Percentiles rank a stretch among this genome's conserved stretches.
phyloP scores from a whole-genome alignment of 768 basidiomycete species.

The Mrakia gelida region DNA sequence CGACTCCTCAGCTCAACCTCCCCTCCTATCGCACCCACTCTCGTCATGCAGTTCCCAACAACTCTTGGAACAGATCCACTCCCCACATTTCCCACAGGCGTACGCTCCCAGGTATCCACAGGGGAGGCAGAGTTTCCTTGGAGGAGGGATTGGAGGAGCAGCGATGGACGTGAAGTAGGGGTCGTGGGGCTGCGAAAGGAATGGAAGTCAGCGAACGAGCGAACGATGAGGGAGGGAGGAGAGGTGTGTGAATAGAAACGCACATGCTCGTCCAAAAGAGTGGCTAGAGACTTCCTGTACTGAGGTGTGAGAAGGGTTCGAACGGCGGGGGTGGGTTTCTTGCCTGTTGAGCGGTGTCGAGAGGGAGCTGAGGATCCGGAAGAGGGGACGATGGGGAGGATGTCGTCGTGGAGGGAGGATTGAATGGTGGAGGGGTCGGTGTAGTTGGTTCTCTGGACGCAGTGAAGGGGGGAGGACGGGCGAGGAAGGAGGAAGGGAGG shows the following conservation, averaged over 20 bases:
- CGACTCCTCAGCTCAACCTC: constrained; percentile 2
- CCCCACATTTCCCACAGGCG: background rate
- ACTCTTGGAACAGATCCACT: constrained; percentile 4
- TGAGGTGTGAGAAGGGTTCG: constrained; percentile 14
- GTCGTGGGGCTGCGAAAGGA: background rate
- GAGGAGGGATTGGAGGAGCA: background rate
- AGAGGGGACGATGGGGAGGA: background rate
- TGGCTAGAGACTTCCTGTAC: constrained; percentile 1
- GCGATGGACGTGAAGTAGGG: constrained; percentile 5
- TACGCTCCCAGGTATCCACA: constrained; percentile 14
- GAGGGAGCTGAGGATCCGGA: background rate
- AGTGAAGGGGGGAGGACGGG: background rate
- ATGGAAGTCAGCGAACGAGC: background rate
- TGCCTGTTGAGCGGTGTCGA: background rate
- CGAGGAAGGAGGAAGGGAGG: background rate
- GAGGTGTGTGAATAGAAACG: no score
- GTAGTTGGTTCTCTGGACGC: constrained; percentile 2
- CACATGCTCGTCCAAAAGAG: background rate
- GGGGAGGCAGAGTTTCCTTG: constrained; percentile 6
- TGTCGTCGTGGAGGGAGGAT: background rate
- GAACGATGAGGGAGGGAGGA: background rate
- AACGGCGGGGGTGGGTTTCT: constrained; percentile 2
- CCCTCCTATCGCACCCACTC: constrained; percentile 1
- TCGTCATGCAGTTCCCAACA: constrained; percentile 9
- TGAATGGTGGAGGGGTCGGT: constrained; percentile 3